A percentile compares a stretch with the other conserved stretches of the same genome.
Evolutionary conservation across 2,329 filamentous ascomycete species (phyloP).

Genomic region (Chaetomium olivaceum): DNA sequence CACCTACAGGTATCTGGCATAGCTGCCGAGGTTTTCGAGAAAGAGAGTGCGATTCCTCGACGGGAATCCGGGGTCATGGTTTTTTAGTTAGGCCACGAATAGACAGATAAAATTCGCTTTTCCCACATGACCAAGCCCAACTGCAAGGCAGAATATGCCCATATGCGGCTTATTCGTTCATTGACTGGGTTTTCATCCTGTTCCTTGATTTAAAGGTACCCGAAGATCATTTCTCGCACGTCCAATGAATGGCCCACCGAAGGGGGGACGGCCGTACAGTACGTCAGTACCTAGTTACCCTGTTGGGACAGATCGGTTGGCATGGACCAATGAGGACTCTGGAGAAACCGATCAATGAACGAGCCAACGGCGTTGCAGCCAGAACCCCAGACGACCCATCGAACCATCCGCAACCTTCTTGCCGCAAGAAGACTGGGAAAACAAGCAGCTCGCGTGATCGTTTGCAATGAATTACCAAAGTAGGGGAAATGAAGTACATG

Average conservation of each 20-base stretch:
- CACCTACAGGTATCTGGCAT: slow-evolving; percentile 5
- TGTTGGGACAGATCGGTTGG: slow-evolving; percentile 13
- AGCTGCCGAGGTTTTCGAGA: background rate
- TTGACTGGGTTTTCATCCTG: background rate
- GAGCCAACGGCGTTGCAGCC: background rate
- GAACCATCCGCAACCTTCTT: no score
- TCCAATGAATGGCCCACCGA: background rate
- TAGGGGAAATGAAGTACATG: no score
- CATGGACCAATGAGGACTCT: background rate
- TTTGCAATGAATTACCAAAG: no score
- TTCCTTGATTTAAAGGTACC: slow-evolving; percentile 7
- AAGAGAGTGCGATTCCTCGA: background rate
- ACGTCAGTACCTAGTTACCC: background rate
- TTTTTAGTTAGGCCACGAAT: background rate
- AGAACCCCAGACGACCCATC: background rate
- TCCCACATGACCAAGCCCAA: background rate
- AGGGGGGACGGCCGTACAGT: background rate
- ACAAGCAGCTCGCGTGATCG: no score
- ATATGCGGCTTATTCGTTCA: background rate
- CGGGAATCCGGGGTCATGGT: background rate
- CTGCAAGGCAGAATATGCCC: slow-evolving; percentile 4
- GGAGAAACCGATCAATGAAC: background rate
- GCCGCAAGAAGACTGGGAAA: no score
- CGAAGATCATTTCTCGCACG: background rate
- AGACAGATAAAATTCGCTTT: background rate